Evolutionary conservation across 192 early-diverging fungal species (phyloP).

Genomic region (Coemansia sp.): DNA sequence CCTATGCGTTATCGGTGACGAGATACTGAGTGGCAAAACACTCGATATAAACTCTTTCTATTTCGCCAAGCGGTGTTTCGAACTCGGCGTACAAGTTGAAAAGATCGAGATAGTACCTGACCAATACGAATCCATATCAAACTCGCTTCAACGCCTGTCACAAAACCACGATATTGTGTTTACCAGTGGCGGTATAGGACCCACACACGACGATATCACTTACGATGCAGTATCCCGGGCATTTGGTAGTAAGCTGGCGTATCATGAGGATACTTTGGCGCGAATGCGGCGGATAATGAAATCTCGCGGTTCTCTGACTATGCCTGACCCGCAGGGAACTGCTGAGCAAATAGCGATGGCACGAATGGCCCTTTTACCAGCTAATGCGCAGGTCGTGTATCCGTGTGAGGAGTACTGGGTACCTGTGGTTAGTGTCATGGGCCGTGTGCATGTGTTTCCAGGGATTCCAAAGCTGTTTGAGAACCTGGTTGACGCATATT

Average conservation of each 20-base stretch:
- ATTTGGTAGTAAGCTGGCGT: constrained; percentile 53
- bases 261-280: constrained; percentile 57
- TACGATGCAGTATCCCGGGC: constrained; percentile 63
- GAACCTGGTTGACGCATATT: constrained; percentile 23
- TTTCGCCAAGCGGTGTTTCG: constrained; percentile 63
- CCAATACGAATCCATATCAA: constrained; percentile 31
- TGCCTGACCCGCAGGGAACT: constrained; percentile 38
- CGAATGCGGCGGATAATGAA: constrained; percentile 54
- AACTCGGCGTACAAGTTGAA: constrained; percentile 59
- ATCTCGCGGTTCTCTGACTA: not conserved
- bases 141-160: constrained; percentile 55
- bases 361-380: constrained; percentile 70
- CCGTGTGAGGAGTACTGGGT: constrained; percentile 64
- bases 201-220: constrained; percentile 69
- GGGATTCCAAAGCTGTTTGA: constrained; percentile 69
- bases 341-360: constrained; percentile 44
- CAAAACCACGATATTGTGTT: constrained; percentile 59
- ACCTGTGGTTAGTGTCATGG: constrained; percentile 61
- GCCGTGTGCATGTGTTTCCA: constrained; percentile 68
- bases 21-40: constrained; percentile 71
- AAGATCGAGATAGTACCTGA: constrained; percentile 58
- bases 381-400: constrained; percentile 33
- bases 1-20: constrained; percentile 70
- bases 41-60: constrained; percentile 62
- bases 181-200: constrained; percentile 75